Base-by-base conservation (phyloP, 305 asterid genomes). In the Fraxinus greggii region DNA sequence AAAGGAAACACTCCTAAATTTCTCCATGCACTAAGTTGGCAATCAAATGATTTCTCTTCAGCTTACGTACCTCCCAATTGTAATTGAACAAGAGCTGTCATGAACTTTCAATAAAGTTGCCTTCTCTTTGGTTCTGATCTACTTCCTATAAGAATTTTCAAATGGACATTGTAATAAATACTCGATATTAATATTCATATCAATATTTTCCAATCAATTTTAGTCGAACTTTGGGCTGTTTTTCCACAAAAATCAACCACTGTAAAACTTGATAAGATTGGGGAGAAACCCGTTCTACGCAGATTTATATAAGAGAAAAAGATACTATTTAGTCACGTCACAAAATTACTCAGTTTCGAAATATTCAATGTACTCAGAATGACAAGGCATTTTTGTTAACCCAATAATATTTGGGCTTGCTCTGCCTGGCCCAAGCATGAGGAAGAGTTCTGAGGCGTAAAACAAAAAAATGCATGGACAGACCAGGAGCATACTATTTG, bases 121-220 rank as follows among this genome's bases (percentile, higher is more conserved):
- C 73, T 72, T 79, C 75, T 82, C 86, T 84, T 80, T 74, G 88
- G 79, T 72, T 76, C 84, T 40, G 87, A 84, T 79, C 70, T 72
- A 79, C 84, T 74, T 82, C 88, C 90, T 87, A 54, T 28, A 56
- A 77, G 31, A 21, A 51, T 21, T 81, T 28, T 69, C 32, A 79
- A 63, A 35, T 21, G 28, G 36, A 74, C 28, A 72, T 51, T 32
- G n/a, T 72, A 78, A 19, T 48, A 19, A 72, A 54, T 51, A 17
- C 1, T 33, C 0, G 4, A n/a, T 23, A 15, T 74, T 33, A 21
- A 36, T 31, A 72, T 2, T 15, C 26, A 12, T 13, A 35, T 21
- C 0, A 13, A 56, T 59, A 59, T 48, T 9, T 23, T 23, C 29
- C 31, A 35, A 63, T 13, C 32, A 24, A 33, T 21, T 32, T 3